Conservation (phyloP, 2,329 filamentous ascomycete genomes). For the Venturia asperata region DNA sequence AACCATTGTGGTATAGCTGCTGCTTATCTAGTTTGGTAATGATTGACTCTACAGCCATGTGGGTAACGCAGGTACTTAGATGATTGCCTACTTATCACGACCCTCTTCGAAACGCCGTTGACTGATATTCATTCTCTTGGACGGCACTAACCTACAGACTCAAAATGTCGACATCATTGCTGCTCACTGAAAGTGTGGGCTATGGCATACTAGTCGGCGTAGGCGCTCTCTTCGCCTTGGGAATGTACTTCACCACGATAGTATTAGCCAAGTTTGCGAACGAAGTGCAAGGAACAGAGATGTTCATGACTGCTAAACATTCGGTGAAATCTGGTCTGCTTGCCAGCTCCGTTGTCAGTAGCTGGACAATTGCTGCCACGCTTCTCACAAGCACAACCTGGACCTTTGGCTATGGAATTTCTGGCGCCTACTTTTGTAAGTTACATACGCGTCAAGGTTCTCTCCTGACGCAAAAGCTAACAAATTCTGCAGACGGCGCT, state of each 20-base stretch:
- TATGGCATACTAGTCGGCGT: constrained; percentile 19
- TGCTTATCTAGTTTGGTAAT: constrained; percentile 5
- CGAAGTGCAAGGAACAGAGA: constrained; percentile 34
- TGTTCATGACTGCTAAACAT: constrained; percentile 43
- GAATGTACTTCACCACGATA: constrained; percentile 12
- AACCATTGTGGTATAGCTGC: neutral
- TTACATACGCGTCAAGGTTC: too few relatives aligned
- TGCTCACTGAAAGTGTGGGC: constrained; percentile 9
- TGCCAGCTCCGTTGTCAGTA: constrained; percentile 41
- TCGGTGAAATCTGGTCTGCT: constrained; percentile 41
- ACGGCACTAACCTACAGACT: neutral
- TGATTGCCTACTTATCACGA: neutral
- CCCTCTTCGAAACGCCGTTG: neutral
- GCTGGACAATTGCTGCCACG: constrained; percentile 46
- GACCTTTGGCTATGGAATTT: constrained; percentile 38
- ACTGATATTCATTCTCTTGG: neutral
- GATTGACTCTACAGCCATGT: neutral
- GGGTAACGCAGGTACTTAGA: neutral
- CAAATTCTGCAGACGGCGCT: neutral
- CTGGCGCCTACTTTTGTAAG: constrained; percentile 24
- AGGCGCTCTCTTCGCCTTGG: constrained; percentile 16
- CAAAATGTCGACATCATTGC: constrained; percentile 4
- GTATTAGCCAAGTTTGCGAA: constrained; percentile 13
- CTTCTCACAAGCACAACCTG: constrained; percentile 34
- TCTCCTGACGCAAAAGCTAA: neutral